A percentile compares a stretch with the other conserved stretches of the same genome.
phyloP scores from a whole-genome alignment of 2,329 filamentous ascomycete species.

The Orbilia oligospora region DNA sequence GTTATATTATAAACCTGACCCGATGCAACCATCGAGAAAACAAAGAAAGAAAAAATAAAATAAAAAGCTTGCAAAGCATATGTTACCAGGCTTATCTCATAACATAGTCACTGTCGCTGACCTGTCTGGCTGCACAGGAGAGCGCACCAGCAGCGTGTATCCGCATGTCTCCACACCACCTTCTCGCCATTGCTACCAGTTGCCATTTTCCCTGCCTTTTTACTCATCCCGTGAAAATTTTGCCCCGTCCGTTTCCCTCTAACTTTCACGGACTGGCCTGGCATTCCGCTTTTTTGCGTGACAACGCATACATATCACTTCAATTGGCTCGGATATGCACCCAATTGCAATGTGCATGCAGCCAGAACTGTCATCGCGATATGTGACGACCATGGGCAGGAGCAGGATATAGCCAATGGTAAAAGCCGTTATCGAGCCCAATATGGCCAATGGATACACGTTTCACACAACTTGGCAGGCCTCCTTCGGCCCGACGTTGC shows the following conservation, averaged over 20 bases:
- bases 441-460: conserved; percentile 54
- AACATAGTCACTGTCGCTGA: conserved; percentile 28
- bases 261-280: conserved; percentile 41
- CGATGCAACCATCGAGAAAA: conserved; percentile 49
- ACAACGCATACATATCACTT: conserved; percentile 59
- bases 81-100: conserved; percentile 52
- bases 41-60: not conserved
- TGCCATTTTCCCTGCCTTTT: conserved; percentile 26
- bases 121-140: conserved; percentile 51
- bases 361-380: conserved; percentile 34
- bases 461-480: conserved; percentile 59
- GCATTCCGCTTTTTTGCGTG: conserved; percentile 54
- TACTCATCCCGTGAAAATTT: conserved; percentile 56
- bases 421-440: conserved; percentile 39
- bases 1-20: conserved; percentile 42
- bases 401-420: conserved; percentile 44
- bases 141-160: conserved; percentile 34
- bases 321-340: conserved; percentile 61
- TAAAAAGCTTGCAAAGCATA: conserved; percentile 15
- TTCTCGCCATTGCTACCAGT: conserved; percentile 21
- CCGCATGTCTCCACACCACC: conserved; percentile 52
- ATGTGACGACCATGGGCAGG: conserved; percentile 36
- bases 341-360: conserved; percentile 58
- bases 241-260: conserved; percentile 33
- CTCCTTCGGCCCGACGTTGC: conserved; percentile 28